phyloP scores from a whole-genome alignment of 495 filamentous ascomycete species.

The Neurospora hispaniola region DNA sequence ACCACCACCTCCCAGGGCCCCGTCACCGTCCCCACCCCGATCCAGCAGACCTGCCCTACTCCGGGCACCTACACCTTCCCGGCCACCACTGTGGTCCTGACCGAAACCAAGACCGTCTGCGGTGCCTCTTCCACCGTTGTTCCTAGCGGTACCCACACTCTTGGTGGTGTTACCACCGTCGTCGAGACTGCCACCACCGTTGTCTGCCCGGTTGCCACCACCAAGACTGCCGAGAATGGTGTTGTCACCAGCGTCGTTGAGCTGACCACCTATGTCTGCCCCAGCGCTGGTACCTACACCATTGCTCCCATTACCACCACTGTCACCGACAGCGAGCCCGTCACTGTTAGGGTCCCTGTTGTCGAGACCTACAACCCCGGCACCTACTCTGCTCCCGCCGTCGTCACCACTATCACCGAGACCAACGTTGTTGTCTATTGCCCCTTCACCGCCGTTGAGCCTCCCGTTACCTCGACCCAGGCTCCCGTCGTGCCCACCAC shows the following conservation, averaged over 20 bases:
- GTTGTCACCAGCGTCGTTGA: constrained; percentile 60
- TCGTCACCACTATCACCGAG: constrained; percentile 56
- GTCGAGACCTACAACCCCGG: constrained; percentile 56
- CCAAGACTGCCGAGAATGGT: constrained; percentile 43
- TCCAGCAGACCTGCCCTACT: constrained; percentile 55
- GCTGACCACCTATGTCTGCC: constrained; percentile 69
- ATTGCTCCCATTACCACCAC: constrained; percentile 62
- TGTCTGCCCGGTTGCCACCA: constrained; percentile 63
- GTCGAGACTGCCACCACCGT: constrained; percentile 61
- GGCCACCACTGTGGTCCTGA: constrained; percentile 60
- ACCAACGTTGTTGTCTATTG: constrained; percentile 61
- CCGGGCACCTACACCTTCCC: constrained; percentile 75
- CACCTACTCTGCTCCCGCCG: constrained; percentile 61
- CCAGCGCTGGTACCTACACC: constrained; percentile 69
- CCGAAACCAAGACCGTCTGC: constrained; percentile 54
- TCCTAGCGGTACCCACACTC: constrained; percentile 56
- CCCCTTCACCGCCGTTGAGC: constrained; percentile 46
- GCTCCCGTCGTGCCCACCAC: constrained; percentile 6
- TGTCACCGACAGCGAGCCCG: constrained; percentile 33
- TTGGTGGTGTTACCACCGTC: constrained; percentile 68
- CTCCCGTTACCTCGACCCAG: constrained; percentile 9
- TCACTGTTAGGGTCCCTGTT: constrained; percentile 54
- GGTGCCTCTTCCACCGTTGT: constrained; percentile 52
- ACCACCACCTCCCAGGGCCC: constrained; percentile 23
- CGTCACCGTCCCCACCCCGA: constrained; percentile 50